These are phyloP conservation scores for Claviceps maximensis DNA, from an alignment of 2,329 filamentous ascomycete species.

Conservation along the genomic window DNA sequence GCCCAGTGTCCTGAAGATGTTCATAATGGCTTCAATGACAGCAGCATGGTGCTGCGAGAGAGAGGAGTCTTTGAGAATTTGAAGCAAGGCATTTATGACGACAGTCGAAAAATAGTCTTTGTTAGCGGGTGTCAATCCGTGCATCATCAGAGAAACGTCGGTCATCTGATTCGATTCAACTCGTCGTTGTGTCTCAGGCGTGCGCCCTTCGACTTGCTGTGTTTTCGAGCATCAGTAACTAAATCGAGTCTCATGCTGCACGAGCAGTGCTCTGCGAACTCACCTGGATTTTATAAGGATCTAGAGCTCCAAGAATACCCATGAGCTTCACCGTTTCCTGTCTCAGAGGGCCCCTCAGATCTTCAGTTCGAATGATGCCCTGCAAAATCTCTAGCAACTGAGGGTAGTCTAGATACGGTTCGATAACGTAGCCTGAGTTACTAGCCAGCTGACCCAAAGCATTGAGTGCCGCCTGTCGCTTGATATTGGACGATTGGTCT, in stretches of 20 bases:
- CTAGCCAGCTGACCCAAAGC: conserved; percentile 87
- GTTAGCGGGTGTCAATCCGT: conserved; percentile 84
- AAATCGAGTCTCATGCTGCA: background rate
- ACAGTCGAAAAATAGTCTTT: conserved; percentile 98
- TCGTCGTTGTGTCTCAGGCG: conserved; percentile 63
- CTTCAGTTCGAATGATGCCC: conserved; percentile 84
- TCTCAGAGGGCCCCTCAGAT: conserved; percentile 66
- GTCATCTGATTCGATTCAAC: conserved; percentile 57
- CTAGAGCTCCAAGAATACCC: conserved; percentile 85
- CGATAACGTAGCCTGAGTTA: conserved; percentile 94
- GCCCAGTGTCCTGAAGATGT: conserved; percentile 91
- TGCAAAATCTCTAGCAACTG: conserved; percentile 86
- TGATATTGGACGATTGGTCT: conserved; percentile 79
- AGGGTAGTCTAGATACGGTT: conserved; percentile 89
- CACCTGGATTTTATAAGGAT: conserved; percentile 87
- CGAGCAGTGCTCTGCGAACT: background rate
- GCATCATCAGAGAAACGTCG: conserved; percentile 97
- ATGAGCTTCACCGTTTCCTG: conserved; percentile 95
- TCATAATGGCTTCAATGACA: conserved; percentile 97
- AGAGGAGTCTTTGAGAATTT: conserved; percentile 83
- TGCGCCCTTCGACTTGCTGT: conserved; percentile 72
- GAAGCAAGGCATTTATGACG: conserved; percentile 88
- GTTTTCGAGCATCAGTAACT: conserved; percentile 3
- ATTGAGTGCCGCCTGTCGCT: conserved; percentile 81
- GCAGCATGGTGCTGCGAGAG: conserved; percentile 81